Base-by-base conservation (phyloP, 306 rosid genomes). In the Senna siamea region DNA sequence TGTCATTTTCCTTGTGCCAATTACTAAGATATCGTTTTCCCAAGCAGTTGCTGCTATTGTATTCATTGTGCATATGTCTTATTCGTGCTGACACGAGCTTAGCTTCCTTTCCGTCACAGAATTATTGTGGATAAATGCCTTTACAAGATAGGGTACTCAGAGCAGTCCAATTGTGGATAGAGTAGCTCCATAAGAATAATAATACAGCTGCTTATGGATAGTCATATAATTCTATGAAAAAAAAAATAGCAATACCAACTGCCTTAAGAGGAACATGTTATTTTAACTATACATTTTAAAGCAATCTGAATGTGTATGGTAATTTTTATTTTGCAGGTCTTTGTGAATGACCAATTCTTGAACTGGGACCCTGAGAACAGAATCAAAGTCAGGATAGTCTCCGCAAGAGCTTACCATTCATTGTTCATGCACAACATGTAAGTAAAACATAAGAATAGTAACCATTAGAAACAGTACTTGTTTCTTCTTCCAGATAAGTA, bases 391-490 rank as follows among this genome's bases (percentile, higher is more conserved):
- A 88, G 98, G 34, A 93, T 93, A 73, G 96, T 90, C 9, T 87
- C 98, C 1, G 97, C 98, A 2, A 89, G 98, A 86, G 98, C 98
- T 66, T 93, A 93, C 84, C 98, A 93, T 86, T 93, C 98, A 56
- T 63, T 93, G 62, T 93, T 93, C 71, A 93, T 93, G 98, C 91
- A 90, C 75, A 93, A 93, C 96, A 93, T 90, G 98, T 93, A 90
- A 90, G 98, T 77, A 69, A 15, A 62, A 20, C 35, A 44, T 26
- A 37, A 34, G 32, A 75, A 17, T 41, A 66, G 6, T 53, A 34
- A 65, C 47, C 30, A 56, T n/a, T 11, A 6, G 7, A 17, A 0
- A 26, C 66, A 5, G 15, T 66, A n/a, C 2, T 71, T 71, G 43
- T 30, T 47, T 12, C 26, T 35, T 62, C 68, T 34, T 20, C 15